A percentile compares a stretch with the other conserved stretches of the same genome.
phyloP scores from a whole-genome alignment of 169 alveolate species.

The Ichthyophthirius multifiliis region DNA sequence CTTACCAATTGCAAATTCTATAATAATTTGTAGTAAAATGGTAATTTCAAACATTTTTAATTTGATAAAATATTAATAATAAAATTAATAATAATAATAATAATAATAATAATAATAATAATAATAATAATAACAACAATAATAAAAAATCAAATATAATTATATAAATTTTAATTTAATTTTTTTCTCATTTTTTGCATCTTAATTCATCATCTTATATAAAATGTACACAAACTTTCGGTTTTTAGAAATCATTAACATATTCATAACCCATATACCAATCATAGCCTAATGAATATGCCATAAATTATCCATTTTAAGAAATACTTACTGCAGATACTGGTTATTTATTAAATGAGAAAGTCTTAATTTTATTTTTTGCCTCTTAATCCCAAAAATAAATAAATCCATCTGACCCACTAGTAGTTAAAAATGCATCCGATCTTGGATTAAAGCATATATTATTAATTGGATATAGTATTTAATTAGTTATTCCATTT shows the following conservation, averaged over 20 bases:
- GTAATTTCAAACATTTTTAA: no score
- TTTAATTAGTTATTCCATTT: neutral
- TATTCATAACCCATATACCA: neutral
- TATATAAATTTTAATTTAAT: no score
- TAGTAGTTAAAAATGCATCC: neutral
- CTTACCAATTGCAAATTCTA: no score
- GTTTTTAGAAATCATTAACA: neutral
- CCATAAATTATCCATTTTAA: neutral
- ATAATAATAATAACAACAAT: no score
- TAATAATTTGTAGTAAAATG: no score
- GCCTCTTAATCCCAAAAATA: neutral
- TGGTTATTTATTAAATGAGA: neutral
- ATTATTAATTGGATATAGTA: neutral
- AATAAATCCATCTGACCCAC: slow-evolving; percentile 3
- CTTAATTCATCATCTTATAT: neutral
- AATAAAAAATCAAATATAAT: no score
- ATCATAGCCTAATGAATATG: slow-evolving; percentile 9
- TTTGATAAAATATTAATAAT: no score
- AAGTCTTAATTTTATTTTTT: neutral
- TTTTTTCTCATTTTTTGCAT: neutral
- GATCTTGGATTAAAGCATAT: slow-evolving; percentile 4
- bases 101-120: no score
- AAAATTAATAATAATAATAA: no score
- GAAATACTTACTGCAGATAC: neutral
- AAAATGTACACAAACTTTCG: neutral